Base-by-base conservation (phyloP, 2,329 filamentous ascomycete species). In the Penicillium occitanis region DNA sequence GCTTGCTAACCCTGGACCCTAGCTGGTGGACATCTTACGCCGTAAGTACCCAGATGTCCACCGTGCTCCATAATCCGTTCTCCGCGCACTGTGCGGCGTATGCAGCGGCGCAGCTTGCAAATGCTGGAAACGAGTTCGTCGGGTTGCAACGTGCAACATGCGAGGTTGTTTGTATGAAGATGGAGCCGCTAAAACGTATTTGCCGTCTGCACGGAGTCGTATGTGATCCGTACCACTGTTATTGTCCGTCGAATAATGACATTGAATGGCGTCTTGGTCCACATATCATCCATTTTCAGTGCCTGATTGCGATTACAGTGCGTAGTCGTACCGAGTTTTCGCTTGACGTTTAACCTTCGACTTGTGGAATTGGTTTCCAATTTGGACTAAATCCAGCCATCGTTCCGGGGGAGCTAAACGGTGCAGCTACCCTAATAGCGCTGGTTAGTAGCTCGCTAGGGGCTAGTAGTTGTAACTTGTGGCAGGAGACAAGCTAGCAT, bases 111-210 rank as follows among this genome's bases (percentile, higher is more conserved):
- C 51, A 55, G 30, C 30, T 5, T 57, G 53, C 30, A 22, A 13
- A n/a, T 55, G 53, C 33, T 57, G 19, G 30, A 17, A 57, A 33
- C 33, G 53, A 37, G 53, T 57, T 57, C 33, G 53, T 57, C 30
- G 51, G 51, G 51, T 5, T 19, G 51, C 51, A 35, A 53, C 8
- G 40, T 42, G 40, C 40, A n/a, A n/a, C n/a, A 57, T 40, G 53
- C 30, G 53, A 57, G 53, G 10, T 37, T 22, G 51, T 33, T 35
- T 35, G 19, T 40, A 40, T 25, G 53, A 13, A 10, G 5, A 72
- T 75, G 66, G 46, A 51, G 46, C 46, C 60, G 44, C 60, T 62
- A 53, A 62, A 28, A 42, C n/a, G 7, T 13, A 37, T n/a, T n/a
- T 62, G 28, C 46, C 33, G 48, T 40, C 30, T 33, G 60, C 60